A percentile compares a stretch with the other conserved stretches of the same genome.
Conservation (phyloP, 2,329 filamentous ascomycete species). For the Chaetomiaceae sp. region DNA sequence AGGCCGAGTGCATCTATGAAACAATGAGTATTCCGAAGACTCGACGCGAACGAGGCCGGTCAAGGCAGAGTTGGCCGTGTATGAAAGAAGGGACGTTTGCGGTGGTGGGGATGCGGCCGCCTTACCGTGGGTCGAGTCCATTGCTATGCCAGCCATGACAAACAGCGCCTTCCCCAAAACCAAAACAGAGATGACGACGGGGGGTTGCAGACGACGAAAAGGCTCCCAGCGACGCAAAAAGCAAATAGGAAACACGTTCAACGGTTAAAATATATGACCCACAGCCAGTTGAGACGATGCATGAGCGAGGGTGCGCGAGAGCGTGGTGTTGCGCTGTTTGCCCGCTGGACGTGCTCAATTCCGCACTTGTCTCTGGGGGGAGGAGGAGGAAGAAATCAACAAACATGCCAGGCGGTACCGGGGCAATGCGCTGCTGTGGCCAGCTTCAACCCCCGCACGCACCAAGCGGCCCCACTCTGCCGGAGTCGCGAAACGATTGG, state of each 20-base stretch:
- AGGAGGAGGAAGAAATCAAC: constrained; percentile 29
- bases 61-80: background rate
- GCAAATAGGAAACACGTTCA: constrained; percentile 11
- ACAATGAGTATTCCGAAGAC: constrained; percentile 11
- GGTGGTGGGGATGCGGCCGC: constrained; percentile 12
- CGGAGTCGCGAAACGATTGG: constrained; percentile 17
- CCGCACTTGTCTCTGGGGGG: constrained; percentile 19
- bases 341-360: constrained; percentile 21
- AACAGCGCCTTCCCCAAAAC: constrained; percentile 21
- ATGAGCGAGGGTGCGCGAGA: constrained; percentile 11
- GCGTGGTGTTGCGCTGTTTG: constrained; percentile 15
- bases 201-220: constrained; percentile 17
- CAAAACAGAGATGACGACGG: constrained; percentile 18
- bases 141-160: constrained; percentile 21
- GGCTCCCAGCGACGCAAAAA: background rate
- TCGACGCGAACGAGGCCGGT: background rate
- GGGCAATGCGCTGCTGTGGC: constrained; percentile 25
- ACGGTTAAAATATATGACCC: constrained; percentile 8
- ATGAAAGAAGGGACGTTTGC: background rate
- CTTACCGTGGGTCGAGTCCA: constrained; percentile 32
- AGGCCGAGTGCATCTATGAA: constrained; percentile 33
- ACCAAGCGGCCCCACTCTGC: constrained; percentile 15
- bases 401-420: constrained; percentile 27
- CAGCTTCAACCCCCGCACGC: constrained; percentile 24
- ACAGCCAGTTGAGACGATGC: background rate